Evolutionary conservation across 805 yeast species (phyloP), one percentile per base, ranked within the genome.

Genomic region (Myxozyma melibiosi): DNA sequence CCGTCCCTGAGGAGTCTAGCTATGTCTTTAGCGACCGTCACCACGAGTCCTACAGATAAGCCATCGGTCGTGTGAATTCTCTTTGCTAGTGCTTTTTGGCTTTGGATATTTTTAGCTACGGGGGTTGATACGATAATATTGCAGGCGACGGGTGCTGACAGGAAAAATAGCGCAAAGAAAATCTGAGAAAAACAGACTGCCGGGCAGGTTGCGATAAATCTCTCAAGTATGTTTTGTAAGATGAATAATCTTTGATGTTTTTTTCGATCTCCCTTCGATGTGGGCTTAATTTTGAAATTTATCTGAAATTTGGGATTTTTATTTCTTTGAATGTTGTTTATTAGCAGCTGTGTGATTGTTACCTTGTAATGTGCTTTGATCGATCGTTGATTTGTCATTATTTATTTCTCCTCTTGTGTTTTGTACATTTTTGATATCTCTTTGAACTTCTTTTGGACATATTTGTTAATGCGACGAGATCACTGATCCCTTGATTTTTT

Each of bases 1-100:
- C 41, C 28, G 39, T 31, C n/a, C 39, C 49, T 27, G 56, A 51
- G 49, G 48, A 33, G 28, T 42, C 55, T 8, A 51, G 55, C 42
- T 51, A 51, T 13, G 55, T 43, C 24, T 43, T 41, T 38, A 43
- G 45, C 43, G 48, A 51, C 25, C 49, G 33, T n/a, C 55, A 42
- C 24, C 51, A 28, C 35, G 34, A 27, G 43, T 13, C 34, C 4
- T 24, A 37, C 44, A 27, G 35, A 7, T 47, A 39, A 25, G 43
- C 35, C 8, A 43, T n/a, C n/a, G n/a, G n/a, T n/a, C n/a, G n/a
- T n/a, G n/a, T 25, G 2, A 9, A 16, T 28, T 43, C 4, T 25
- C 11, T 41, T 6, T 8, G 9, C 8, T 9, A 9, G 9, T 4
- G 8, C 13, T 38, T 4, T 38, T 18, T 38, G 24, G 25, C 11